Evolutionary conservation across 208 protist species (phyloP), one percentile per base, ranked within the genome.

Genomic region (Giardia muris): DNA sequence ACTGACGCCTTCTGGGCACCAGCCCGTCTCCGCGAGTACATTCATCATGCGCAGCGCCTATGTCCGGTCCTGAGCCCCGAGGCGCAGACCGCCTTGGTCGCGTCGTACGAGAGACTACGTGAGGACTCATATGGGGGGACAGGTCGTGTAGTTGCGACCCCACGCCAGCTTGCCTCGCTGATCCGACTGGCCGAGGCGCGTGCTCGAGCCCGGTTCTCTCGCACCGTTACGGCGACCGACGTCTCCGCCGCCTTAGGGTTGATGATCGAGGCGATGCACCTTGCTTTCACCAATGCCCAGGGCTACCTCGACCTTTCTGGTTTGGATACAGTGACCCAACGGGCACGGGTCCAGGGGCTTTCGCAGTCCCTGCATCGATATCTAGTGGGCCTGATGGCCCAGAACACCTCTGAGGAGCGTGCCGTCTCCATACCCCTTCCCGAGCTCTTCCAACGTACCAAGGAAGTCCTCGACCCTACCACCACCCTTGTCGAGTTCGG

Each of bases 1-100:
- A 76, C 57, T 10, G 19, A 10, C 30, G 57, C 10, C 30, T 10
- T 30, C 10, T 76, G 57, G 57, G 57, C 10, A 10, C 22, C 42
- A 43, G 19, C n/a, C 19, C 19, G n/a, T 4, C 42, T 89, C 3
- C 4, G 86, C 3, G 39, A 44, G 19, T 89, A 89, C 42, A 89
- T 89, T 43, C 19, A 44, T 43, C 45, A 45, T 87, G 92, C 46
- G n/a, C 4, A 92, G 39, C 90, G 22, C 87, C 92, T 44, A 10
- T 44, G 42, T 89, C 86, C 98, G 99, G 95, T 98, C 96, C 86
- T 89, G 4, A 45, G 19, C 30, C 10, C 10, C 19, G 10, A 10
- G 57, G 57, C 57, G 57, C 57, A 76, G 3, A 4, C n/a, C 3
- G 86, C 4, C 4, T 43, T 89, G 19, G 4, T 46, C n/a, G 19